Base-by-base conservation (phyloP, 2,329 filamentous ascomycete species). In the Metarhizium humberi region DNA sequence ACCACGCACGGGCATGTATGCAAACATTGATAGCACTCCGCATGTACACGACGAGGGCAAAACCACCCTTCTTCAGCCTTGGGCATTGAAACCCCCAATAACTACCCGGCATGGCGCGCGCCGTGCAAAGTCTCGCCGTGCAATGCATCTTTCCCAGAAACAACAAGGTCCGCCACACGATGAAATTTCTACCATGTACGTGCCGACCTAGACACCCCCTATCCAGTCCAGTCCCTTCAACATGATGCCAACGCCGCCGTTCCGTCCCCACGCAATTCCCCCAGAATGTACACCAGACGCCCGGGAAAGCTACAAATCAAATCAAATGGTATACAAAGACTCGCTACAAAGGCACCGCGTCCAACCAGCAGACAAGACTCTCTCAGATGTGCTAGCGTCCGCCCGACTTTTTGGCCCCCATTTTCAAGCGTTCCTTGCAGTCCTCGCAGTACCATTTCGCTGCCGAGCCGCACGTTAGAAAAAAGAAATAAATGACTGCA, bases 381-480 rank as follows among this genome's bases (percentile, higher is more conserved):
- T 11, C 25, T 11, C 32, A 7, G 32, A 43, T 2, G 20, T 34
- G 7, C 68, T 69, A 79, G 63, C 77, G 74, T 47, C 73, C 73
- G 57, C 72, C 75, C 13, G 71, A 63, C 62, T 80, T 80, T 64
- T 79, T 83, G 50, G 78, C 77, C 55, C 73, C 73, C 55, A 77
- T 74, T 64, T 80, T 80, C 61, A 86, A 73, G 50, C 78, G 78
- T 60, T 86, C 83, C 66, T 88, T 88, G 70, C 87, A 91, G 64
- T 90, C 86, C 58, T 88, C 85, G 67, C 87, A 91, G 64, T 87
- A 91, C 87, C 87, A 91, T 81, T 89, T 90, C 53, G 85, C 86
- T 89, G 64, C 29, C 32, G 55, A 40, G 42, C 25, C 25, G 25
- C n/a, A 45, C 7, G 64, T 74, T 66, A 69, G 70, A 59, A 52